Conservation (phyloP, 78 protist species). For the Planoprotostelium fungivorum region DNA sequence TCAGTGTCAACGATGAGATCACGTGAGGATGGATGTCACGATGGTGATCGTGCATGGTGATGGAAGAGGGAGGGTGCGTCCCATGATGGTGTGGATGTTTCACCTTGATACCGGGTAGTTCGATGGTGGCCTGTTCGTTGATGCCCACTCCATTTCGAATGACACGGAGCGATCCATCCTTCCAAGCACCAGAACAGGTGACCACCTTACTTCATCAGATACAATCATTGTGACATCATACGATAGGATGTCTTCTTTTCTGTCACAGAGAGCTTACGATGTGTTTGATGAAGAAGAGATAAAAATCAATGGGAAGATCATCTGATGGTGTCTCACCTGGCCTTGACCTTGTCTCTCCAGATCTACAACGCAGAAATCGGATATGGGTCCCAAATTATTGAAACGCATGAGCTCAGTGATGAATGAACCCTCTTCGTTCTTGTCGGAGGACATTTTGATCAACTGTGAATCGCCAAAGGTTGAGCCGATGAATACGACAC, state of each 20-base stretch:
- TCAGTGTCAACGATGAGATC: too few species aligned
- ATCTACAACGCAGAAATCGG: conserved; percentile 77
- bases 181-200: conserved; percentile 81
- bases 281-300: too few species aligned
- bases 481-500: conserved; percentile 80
- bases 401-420: conserved; percentile 32
- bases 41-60: not conserved
- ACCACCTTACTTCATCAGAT: conserved; percentile 32
- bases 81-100: conserved; percentile 50
- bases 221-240: not conserved
- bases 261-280: too few species aligned
- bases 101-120: conserved; percentile 80
- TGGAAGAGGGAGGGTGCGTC: not conserved
- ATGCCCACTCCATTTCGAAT: conserved; percentile 90
- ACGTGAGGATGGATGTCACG: too few species aligned
- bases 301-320: too few species aligned
- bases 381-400: conserved; percentile 87
- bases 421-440: conserved; percentile 9
- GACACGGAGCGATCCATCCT: conserved; percentile 84
- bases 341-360: conserved; percentile 80
- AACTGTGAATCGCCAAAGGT: conserved; percentile 77
- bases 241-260: too few species aligned
- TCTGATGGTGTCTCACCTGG: conserved; percentile 51
- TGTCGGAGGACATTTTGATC: conserved; percentile 32
- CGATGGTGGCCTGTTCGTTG: conserved; percentile 78